Evolutionary conservation across 345 rosid species (phyloP).

Genomic region (Gossypium australe): DNA sequence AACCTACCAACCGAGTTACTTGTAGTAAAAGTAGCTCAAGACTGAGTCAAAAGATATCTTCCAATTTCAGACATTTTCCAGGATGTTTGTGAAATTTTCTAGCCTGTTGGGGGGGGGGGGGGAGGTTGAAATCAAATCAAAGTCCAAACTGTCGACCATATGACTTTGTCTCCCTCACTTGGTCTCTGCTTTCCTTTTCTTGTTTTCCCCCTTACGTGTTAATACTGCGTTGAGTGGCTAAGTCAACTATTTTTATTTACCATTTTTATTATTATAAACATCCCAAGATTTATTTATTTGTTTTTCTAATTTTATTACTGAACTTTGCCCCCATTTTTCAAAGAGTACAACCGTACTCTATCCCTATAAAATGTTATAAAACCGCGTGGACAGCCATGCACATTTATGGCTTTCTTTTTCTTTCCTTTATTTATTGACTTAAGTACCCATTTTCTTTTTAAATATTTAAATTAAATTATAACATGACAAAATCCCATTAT

Average conservation of each 20-base stretch:
- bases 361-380: background rate
- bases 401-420: background rate
- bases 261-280: background rate
- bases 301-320: too few species aligned
- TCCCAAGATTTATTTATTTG: background rate
- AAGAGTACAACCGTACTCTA: conserved; percentile 10
- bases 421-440: conserved; percentile 8
- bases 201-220: background rate
- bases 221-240: background rate
- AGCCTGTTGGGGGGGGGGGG: background rate
- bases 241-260: background rate
- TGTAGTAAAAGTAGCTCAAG: too few species aligned
- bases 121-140: conserved; percentile 8
- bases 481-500: background rate
- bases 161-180: background rate
- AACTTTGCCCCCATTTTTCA: background rate
- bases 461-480: background rate
- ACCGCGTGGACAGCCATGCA: conserved; percentile 45
- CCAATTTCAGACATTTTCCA: too few species aligned
- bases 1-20: too few species aligned
- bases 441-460: background rate
- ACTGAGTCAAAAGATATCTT: too few species aligned
- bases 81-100: too few species aligned
- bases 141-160: conserved; percentile 11
- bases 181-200: background rate